Evolutionary conservation across 2,329 filamentous ascomycete species (phyloP).

Genomic region (Nakataea oryzae): DNA sequence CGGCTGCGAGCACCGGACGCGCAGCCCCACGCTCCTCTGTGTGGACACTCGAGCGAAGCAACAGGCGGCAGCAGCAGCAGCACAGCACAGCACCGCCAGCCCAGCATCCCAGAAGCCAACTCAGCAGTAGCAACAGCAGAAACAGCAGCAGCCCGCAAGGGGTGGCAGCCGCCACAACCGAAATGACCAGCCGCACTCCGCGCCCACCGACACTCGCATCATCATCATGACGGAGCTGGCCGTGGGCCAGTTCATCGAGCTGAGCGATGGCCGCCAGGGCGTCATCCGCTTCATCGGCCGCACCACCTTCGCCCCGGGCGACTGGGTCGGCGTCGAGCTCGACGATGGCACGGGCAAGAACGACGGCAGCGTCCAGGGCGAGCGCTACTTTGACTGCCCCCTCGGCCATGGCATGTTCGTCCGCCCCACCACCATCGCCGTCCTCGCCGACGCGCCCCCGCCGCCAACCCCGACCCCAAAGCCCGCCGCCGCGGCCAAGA

Average conservation of each 20-base stretch:
- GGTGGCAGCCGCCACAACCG: neutral
- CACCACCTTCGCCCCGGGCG: conserved; percentile 69
- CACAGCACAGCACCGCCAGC: too few relatives aligned
- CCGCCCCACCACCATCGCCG: conserved; percentile 56
- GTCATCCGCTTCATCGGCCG: conserved; percentile 72
- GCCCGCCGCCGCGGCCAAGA: conserved; percentile 23
- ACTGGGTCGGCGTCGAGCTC: conserved; percentile 86
- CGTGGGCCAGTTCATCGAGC: conserved; percentile 65
- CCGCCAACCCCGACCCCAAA: conserved; percentile 14
- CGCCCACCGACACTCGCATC: conserved; percentile 11
- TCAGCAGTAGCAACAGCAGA: too few relatives aligned
- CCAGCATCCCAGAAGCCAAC: too few relatives aligned
- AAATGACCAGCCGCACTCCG: neutral
- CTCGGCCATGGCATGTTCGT: conserved; percentile 78
- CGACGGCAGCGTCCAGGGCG: conserved; percentile 80
- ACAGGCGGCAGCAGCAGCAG: neutral
- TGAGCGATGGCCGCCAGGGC: conserved; percentile 67
- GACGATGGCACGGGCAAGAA: conserved; percentile 80
- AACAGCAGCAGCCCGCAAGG: neutral
- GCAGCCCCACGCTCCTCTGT: neutral
- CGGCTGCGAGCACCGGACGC: neutral
- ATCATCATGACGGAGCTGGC: conserved; percentile 46
- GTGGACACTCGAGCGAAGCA: neutral
- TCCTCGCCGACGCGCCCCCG: conserved; percentile 38
- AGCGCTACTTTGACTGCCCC: conserved; percentile 79